A percentile compares a stretch with the other conserved stretches of the same genome.
phyloP scores from a whole-genome alignment of 202 grass and related monocot species.

The Digitaria exilis region DNA sequence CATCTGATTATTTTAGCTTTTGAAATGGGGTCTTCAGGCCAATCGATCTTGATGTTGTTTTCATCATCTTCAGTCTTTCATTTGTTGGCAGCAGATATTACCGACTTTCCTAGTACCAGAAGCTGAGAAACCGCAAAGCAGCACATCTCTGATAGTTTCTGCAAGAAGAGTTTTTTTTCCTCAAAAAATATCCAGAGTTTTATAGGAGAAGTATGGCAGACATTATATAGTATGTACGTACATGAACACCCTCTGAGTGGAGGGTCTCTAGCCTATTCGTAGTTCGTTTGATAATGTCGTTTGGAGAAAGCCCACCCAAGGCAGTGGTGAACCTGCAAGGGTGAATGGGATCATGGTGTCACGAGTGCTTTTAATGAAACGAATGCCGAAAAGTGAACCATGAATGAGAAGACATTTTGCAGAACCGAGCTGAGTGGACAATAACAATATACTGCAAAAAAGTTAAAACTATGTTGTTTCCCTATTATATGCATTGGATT shows the following conservation, averaged over 20 bases:
- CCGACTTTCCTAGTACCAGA: constrained; percentile 84
- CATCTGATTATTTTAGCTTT: constrained; percentile 94
- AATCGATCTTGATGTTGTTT: constrained; percentile 70
- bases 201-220: constrained; percentile 27
- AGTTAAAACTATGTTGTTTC: constrained; percentile 2
- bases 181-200: constrained; percentile 36
- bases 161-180: constrained; percentile 40
- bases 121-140: constrained; percentile 93
- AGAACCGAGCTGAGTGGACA: constrained; percentile 1
- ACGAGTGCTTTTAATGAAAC: constrained; percentile 11
- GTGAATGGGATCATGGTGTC: background rate
- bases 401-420: background rate
- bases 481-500: constrained; percentile 1
- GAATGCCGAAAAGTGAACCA: background rate
- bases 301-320: constrained; percentile 75
- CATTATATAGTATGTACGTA: constrained; percentile 44
- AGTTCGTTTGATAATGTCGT: constrained; percentile 88
- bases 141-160: constrained; percentile 90
- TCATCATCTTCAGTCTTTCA: constrained; percentile 59
- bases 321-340: constrained; percentile 67
- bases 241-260: constrained; percentile 98
- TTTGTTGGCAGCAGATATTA: constrained; percentile 74
- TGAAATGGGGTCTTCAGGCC: constrained; percentile 78
- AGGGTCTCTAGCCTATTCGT: constrained; percentile 87
- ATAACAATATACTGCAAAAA: constrained; percentile 20